Evolutionary conservation across 208 protist genomes (phyloP).

Genomic region (Hexamita inflata): DNA sequence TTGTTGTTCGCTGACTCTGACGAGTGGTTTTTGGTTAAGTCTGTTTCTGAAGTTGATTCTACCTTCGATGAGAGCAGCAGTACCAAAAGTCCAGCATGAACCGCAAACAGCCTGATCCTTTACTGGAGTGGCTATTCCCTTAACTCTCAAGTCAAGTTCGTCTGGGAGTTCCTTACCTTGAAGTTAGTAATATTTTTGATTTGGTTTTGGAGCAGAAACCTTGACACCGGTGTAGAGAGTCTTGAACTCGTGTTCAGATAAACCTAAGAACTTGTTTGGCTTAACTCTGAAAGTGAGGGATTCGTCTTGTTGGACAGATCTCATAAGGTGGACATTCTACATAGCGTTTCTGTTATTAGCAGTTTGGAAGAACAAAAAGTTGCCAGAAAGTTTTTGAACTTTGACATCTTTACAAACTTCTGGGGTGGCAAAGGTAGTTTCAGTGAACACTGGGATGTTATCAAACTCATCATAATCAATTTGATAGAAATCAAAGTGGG

Average conservation of each 20-base stretch:
- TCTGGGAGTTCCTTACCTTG: background rate
- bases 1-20: background rate
- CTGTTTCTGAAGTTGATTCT: background rate
- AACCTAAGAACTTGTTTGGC: background rate
- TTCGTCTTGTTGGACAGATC: background rate
- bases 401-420: background rate
- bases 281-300: background rate
- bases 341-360: no score
- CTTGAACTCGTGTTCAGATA: background rate
- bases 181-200: background rate
- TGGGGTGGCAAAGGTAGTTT: background rate
- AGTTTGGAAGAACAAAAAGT: no score
- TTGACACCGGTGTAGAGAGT: background rate
- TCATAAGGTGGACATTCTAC: no score
- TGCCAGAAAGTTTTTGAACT: no score
- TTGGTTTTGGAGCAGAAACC: background rate
- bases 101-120: constrained; percentile 36
- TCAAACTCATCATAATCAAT: constrained; percentile 13
- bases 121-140: constrained; percentile 16
- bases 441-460: constrained; percentile 11
- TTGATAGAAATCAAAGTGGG: constrained; percentile 9
- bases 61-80: constrained; percentile 30
- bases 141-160: constrained; percentile 5
- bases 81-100: constrained; percentile 35
- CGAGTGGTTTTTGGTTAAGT: background rate